phyloP scores from a whole-genome alignment of 1,284 basidiomycete genomes.

The Sphaerobolus stellatus region DNA sequence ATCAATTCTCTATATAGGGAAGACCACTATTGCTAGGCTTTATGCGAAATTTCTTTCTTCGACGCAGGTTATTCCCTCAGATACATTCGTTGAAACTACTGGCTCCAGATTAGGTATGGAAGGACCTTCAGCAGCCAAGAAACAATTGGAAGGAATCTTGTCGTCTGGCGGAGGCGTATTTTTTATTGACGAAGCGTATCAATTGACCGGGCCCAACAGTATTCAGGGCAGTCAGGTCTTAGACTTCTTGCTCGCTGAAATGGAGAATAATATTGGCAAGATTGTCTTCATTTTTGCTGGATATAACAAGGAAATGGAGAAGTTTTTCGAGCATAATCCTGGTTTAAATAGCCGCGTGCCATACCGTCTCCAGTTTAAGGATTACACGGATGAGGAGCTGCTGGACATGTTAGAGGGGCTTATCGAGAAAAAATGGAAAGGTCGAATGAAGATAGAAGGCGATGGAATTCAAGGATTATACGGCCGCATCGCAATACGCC shows the following conservation, averaged over 20 bases:
- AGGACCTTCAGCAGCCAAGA: conserved; percentile 52
- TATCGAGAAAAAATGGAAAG: conserved; percentile 45
- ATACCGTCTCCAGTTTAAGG: conserved; percentile 54
- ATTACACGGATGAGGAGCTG: conserved; percentile 58
- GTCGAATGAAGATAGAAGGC: conserved; percentile 51
- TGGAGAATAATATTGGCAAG: conserved; percentile 65
- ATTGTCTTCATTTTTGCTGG: conserved; percentile 70
- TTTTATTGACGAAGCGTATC: conserved; percentile 70
- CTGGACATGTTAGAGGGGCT: conserved; percentile 50
- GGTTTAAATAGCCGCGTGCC: conserved; percentile 65
- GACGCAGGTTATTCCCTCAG: conserved; percentile 51
- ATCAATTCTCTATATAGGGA: conserved; percentile 46
- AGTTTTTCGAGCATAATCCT: conserved; percentile 72
- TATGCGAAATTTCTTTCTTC: conserved; percentile 63
- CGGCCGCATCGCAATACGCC: conserved; percentile 51
- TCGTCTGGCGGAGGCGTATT: conserved; percentile 58
- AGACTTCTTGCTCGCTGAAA: conserved; percentile 66
- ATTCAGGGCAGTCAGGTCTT: conserved; percentile 53
- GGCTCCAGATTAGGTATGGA: conserved; percentile 58
- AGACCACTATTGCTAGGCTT: conserved; percentile 64
- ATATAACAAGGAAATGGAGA: conserved; percentile 69
- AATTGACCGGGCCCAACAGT: conserved; percentile 49
- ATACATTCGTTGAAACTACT: conserved; percentile 57
- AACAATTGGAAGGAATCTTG: conserved; percentile 46
- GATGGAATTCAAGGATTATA: conserved; percentile 56